Evolutionary conservation across 257 asterid genomes (phyloP), one percentile per base, ranked within the genome.

Genomic region (Mentha longifolia): DNA sequence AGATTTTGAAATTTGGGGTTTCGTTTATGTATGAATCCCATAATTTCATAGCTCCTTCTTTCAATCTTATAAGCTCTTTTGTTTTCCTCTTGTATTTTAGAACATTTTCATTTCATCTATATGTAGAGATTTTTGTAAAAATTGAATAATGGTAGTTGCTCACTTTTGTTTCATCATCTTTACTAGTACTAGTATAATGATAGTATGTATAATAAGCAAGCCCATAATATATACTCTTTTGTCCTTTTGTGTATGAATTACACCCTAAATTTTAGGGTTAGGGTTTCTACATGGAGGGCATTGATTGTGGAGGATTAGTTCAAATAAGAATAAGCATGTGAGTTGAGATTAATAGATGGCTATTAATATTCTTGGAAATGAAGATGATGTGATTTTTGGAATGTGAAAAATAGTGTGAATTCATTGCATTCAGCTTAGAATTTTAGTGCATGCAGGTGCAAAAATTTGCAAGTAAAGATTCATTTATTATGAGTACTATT

Each of bases 21-120:
- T 72, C 68, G 77, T 74, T 82, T 79, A 67, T 47, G 64, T 55
- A 68, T 72, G 70, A 87, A 83, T 51, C 85, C 83, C 84, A 52
- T 22, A 2, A 22, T 72, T 77, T 70, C 73, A 61, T 58, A 39
- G 42, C 57, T n/a, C 55, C 55, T 63, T 69, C 47, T 67, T 52
- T 47, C 25, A 16, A 49, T 6, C 5, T 2, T 51, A 50, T 2
- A 28, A 28, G 31, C 7, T 67, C 68, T 74, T 57, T 28, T 37
- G 41, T 56, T 56, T 16, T 13, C 51, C 68, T 39, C 39, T 55
- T 67, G 65, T 68, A 78, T 55, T 69, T 25, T 22, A 22, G 22
- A 55, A 52, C 50, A 28, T 43, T 67, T 67, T 16, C 41, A 49
- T 19, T 30, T 74, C 42, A 61, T 64, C 37, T 58, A 49, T 47